A percentile compares a stretch with the other conserved stretches of the same genome.
Evolutionary conservation across 257 asterid species (phyloP).

Genomic region (Nicotiana tomentosiformis): DNA sequence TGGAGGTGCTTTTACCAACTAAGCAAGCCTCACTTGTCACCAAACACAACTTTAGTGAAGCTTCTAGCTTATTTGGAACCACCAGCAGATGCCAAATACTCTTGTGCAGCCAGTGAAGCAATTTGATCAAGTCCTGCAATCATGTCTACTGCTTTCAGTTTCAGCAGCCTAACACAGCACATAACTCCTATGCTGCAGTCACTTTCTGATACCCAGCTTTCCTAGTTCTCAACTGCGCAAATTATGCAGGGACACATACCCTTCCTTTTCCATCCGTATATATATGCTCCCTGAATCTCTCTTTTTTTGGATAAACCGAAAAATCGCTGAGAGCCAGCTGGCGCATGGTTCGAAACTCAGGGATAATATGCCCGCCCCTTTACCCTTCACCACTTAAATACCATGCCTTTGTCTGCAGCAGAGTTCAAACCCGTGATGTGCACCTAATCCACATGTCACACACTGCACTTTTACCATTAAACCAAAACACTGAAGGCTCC

Average conservation of each 20-base stretch:
- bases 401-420: not conserved
- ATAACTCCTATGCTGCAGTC: not conserved
- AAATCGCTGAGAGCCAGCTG: not conserved
- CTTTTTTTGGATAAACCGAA: not conserved
- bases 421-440: not conserved
- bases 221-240: not conserved
- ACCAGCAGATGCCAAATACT: not conserved
- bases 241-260: not conserved
- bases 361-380: not conserved
- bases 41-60: not conserved
- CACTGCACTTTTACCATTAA: not conserved
- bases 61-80: not conserved
- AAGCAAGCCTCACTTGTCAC: too few species aligned
- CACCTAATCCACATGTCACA: not conserved
- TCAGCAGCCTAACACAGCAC: not conserved
- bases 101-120: not conserved
- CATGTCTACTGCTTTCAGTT: not conserved
- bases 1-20: too few species aligned
- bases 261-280: not conserved
- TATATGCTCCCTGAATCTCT: not conserved
- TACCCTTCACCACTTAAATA: not conserved
- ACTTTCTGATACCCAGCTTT: not conserved
- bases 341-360: not conserved
- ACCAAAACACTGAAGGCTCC: not conserved
- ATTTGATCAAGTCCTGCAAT: not conserved